Conservation (phyloP, 2,329 filamentous ascomycete genomes). For the Beauveria australis region DNA sequence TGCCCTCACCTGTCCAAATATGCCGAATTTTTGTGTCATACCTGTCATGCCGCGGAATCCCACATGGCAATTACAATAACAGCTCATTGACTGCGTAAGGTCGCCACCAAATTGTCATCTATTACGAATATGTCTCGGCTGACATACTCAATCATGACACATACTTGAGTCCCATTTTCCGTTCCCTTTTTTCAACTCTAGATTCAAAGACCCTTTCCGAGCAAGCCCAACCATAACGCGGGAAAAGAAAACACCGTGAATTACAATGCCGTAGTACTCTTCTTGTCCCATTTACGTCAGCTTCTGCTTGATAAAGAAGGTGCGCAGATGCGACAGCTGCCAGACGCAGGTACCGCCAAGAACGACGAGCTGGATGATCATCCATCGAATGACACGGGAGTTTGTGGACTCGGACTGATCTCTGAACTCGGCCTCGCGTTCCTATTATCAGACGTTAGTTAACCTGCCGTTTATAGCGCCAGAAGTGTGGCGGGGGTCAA, state of each 20-base stretch:
- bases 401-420: slow-evolving; percentile 96
- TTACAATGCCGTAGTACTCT: neutral
- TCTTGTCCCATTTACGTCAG: slow-evolving; percentile 57
- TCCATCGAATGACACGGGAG: slow-evolving; percentile 85
- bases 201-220: neutral
- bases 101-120: neutral
- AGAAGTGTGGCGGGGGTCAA: neutral
- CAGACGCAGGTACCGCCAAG: slow-evolving; percentile 86
- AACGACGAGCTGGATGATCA: slow-evolving; percentile 78
- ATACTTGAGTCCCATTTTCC: neutral
- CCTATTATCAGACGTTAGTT: slow-evolving; percentile 41
- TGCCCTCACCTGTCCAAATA: neutral
- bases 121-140: neutral
- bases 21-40: neutral
- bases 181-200: neutral
- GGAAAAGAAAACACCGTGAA: neutral
- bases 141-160: neutral
- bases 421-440: slow-evolving; percentile 95
- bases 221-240: slow-evolving; percentile 1
- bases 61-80: neutral
- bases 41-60: neutral
- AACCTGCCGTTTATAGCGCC: neutral
- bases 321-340: slow-evolving; percentile 90
- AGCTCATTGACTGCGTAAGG: neutral
- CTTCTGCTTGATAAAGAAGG: slow-evolving; percentile 99